Evolutionary conservation across 1,284 basidiomycete species (phyloP), one percentile per base, ranked within the genome.

Genomic region (Puccinia novopanici): DNA sequence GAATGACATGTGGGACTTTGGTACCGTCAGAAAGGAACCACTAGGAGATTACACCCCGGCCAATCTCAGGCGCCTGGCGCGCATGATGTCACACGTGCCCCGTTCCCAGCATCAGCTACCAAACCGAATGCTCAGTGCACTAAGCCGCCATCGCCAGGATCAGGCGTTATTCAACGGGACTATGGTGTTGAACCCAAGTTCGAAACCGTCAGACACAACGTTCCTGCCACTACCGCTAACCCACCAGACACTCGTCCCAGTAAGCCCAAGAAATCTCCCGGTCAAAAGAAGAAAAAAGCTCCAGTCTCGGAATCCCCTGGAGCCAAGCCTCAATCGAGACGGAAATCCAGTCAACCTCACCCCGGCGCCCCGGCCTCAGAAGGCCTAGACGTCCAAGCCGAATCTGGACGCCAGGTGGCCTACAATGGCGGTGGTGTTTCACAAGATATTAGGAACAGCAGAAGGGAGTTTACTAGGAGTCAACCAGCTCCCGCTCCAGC

Each of bases 1-100:
- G 9, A 93, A 95, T 82, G 94, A 95, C 83, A 87, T 96, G 37
- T 98, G 95, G 95, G 95, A 97, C 86, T 98, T 97, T 88, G 92
- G 93, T 30, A 95, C 93, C 19, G 90, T 95, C 71, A 91, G 81
- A 91, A 93, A 54, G 82, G 83, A 0, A 80, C 83, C 24, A 82
- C 57, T 40, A 50, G 74, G 45, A 73, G 76, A 70, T 4, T 80
- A 37, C 22, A 61, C 40, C 75, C 74, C 10, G 59, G 79, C 67
- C 67, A 40, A 30, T 50, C 48, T 50, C 67, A 48, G 42, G 50
- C 6, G 42, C 70, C 59, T 61, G 61, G 48, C 72, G 55, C 61
- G 59, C 54, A 57, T 48, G 12, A 57, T 48, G 52, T 82, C 84
- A 81, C 85, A 22, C 87, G 89, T 15, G 89, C 89, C 37, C 85